These are phyloP conservation scores for Chalciporus sphaerocephalus DNA, from an alignment of 768 basidiomycete genomes.

Conservation along the genomic window DNA sequence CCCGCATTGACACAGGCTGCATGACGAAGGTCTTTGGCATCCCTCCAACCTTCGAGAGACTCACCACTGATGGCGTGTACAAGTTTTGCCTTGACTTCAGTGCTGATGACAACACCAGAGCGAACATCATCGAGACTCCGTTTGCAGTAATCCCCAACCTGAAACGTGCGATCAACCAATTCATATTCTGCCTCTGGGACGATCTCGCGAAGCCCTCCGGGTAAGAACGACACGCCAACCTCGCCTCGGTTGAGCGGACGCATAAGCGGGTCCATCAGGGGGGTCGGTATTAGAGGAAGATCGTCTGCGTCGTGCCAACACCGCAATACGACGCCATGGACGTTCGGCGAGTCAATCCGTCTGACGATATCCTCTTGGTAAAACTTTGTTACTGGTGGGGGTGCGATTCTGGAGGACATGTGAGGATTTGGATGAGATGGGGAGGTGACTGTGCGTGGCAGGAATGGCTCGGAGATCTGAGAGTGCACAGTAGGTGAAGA, in stretches of 20 bases:
- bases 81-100: slow-evolving; percentile 60
- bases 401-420: slow-evolving; percentile 27
- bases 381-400: slow-evolving; percentile 41
- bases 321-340: slow-evolving; percentile 65
- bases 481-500: no score
- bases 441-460: slow-evolving; percentile 2
- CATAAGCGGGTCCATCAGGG: slow-evolving; percentile 63
- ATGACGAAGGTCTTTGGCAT: slow-evolving; percentile 51
- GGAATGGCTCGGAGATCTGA: background rate
- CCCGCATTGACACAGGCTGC: slow-evolving; percentile 64
- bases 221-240: slow-evolving; percentile 73
- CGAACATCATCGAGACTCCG: slow-evolving; percentile 66
- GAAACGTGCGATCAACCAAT: slow-evolving; percentile 73
- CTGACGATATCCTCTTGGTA: slow-evolving; percentile 68
- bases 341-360: slow-evolving; percentile 36
- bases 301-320: slow-evolving; percentile 90
- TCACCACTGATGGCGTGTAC: slow-evolving; percentile 70
- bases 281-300: slow-evolving; percentile 39
- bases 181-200: slow-evolving; percentile 62
- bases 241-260: slow-evolving; percentile 73
- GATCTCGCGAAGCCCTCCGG: slow-evolving; percentile 57
- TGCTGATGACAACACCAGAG: slow-evolving; percentile 69
- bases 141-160: slow-evolving; percentile 80
- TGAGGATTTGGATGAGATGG: background rate
- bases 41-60: slow-evolving; percentile 59